Evolutionary conservation across 2,329 filamentous ascomycete genomes (phyloP).

Genomic region (Hymenoscyphus albidus): DNA sequence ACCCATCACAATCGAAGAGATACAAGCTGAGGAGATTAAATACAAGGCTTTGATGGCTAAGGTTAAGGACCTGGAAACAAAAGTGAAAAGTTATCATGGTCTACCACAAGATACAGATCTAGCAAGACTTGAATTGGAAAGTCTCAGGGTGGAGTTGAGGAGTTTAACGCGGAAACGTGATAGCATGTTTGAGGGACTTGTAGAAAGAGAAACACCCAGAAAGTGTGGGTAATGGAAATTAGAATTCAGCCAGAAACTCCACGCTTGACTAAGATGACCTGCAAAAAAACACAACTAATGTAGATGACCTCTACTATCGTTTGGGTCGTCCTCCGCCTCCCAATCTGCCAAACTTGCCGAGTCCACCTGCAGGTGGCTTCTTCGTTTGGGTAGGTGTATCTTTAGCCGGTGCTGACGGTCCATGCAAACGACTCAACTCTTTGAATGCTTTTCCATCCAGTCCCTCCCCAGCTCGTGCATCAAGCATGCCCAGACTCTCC

Average conservation of each 20-base stretch:
- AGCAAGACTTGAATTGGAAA: constrained; percentile 67
- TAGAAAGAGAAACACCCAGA: constrained; percentile 56
- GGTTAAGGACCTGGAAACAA: constrained; percentile 57
- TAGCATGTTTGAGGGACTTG: constrained; percentile 68
- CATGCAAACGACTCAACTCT: constrained; percentile 34
- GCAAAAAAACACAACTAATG: neutral
- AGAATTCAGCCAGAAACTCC: constrained; percentile 6
- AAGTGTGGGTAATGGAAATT: constrained; percentile 31
- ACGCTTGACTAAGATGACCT: constrained; percentile 4
- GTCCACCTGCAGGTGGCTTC: constrained; percentile 48
- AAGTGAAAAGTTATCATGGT: constrained; percentile 64
- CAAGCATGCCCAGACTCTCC: constrained; percentile 48
- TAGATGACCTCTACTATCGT: constrained; percentile 38
- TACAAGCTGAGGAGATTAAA: constrained; percentile 55
- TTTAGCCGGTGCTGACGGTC: constrained; percentile 46
- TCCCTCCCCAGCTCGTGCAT: constrained; percentile 35
- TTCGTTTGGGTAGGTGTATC: constrained; percentile 49
- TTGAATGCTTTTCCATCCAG: constrained; percentile 38
- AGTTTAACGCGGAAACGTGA: constrained; percentile 62
- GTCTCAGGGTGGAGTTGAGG: constrained; percentile 60
- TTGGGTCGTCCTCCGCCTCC: constrained; percentile 55
- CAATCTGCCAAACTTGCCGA: constrained; percentile 67
- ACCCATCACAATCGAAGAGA: constrained; percentile 50
- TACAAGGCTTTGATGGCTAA: constrained; percentile 54
- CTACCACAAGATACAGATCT: constrained; percentile 67